phyloP scores from a whole-genome alignment of 176 grass and related monocot species.

The Areca catechu region DNA sequence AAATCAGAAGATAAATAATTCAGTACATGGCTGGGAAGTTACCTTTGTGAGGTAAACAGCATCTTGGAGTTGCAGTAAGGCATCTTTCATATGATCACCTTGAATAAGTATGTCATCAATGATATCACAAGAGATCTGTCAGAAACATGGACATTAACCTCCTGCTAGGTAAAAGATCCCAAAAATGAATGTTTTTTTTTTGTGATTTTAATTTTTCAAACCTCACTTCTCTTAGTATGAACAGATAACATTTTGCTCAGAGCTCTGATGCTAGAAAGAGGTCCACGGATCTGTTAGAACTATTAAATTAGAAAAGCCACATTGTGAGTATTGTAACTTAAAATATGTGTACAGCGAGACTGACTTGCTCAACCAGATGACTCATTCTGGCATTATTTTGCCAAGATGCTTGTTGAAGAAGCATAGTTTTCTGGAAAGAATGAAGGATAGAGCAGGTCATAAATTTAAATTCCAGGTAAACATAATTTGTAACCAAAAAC shows the following conservation, averaged over 20 bases:
- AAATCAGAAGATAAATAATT: too few relatives aligned
- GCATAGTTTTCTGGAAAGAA: slow-evolving; percentile 47
- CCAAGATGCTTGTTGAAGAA: slow-evolving; percentile 77
- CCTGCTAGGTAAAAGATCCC: neutral
- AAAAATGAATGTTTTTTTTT: neutral
- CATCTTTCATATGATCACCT: slow-evolving; percentile 70
- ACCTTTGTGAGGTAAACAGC: slow-evolving; percentile 74
- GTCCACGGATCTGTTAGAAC: slow-evolving; percentile 51
- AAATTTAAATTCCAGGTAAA: slow-evolving; percentile 1
- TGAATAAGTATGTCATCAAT: slow-evolving; percentile 63
- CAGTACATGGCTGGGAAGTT: neutral
- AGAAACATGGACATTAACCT: slow-evolving; percentile 20
- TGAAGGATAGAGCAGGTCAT: slow-evolving; percentile 1
- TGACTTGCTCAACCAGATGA: slow-evolving; percentile 64
- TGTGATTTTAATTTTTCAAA: slow-evolving; percentile 12
- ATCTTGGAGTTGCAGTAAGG: slow-evolving; percentile 71
- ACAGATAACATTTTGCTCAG: slow-evolving; percentile 66
- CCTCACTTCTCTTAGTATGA: slow-evolving; percentile 54
- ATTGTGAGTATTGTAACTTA: slow-evolving; percentile 4
- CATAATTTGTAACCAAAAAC: neutral
- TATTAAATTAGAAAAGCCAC: slow-evolving; percentile 1
- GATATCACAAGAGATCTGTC: slow-evolving; percentile 64
- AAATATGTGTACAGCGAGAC: neutral
- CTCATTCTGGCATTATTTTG: slow-evolving; percentile 82
- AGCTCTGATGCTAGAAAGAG: slow-evolving; percentile 60